Evolutionary conservation across 345 rosid genomes (phyloP).

Genomic region (Heritiera littoralis): DNA sequence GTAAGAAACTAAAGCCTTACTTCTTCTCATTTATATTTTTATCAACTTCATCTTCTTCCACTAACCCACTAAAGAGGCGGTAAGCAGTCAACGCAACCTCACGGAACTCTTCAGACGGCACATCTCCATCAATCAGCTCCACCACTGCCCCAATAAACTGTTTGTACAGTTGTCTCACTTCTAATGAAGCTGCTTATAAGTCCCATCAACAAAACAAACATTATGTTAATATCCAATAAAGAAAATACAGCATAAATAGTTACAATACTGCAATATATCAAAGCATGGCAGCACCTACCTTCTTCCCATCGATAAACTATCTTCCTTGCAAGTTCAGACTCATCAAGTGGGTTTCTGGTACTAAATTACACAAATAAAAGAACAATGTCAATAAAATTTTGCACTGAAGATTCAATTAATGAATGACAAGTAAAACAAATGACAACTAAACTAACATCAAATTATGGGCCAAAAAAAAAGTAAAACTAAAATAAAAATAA

Average conservation of each 20-base stretch:
- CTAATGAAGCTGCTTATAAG: slow-evolving; percentile 61
- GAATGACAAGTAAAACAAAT: not conserved
- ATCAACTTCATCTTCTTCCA: slow-evolving; percentile 44
- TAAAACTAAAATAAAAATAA: not conserved
- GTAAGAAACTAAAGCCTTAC: slow-evolving; percentile 33
- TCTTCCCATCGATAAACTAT: slow-evolving; percentile 85
- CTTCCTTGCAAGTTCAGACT: slow-evolving; percentile 77
- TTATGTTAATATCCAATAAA: slow-evolving; percentile 13
- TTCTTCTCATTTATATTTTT: slow-evolving; percentile 44
- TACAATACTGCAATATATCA: not conserved
- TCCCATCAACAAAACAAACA: slow-evolving; percentile 18
- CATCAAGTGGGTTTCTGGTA: slow-evolving; percentile 47
- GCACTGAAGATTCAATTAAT: not conserved
- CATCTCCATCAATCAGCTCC: slow-evolving; percentile 74
- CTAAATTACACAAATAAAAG: slow-evolving; percentile 31
- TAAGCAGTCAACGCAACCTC: slow-evolving; percentile 68
- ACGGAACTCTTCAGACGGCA: slow-evolving; percentile 75
- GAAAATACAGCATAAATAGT: not conserved
- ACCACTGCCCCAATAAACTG: slow-evolving; percentile 74
- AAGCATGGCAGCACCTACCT: slow-evolving; percentile 43
- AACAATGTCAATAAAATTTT: not conserved
- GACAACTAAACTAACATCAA: not conserved
- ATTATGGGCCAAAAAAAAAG: not conserved
- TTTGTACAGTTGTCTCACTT: slow-evolving; percentile 80
- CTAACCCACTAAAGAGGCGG: slow-evolving; percentile 46